phyloP scores from a whole-genome alignment of 495 filamentous ascomycete species.

The Aspergillus haitiensis region DNA sequence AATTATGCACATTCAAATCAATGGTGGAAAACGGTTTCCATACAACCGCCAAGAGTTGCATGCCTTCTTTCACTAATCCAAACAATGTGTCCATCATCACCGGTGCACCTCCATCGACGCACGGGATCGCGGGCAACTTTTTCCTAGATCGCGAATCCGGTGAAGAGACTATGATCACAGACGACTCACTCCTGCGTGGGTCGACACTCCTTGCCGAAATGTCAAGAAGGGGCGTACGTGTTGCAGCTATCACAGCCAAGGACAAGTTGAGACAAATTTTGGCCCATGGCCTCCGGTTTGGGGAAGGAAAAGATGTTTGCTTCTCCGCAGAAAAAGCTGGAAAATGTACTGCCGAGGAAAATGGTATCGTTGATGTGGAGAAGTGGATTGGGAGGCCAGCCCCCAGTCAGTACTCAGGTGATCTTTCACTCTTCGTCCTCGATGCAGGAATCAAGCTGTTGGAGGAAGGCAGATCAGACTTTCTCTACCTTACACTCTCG shows the following conservation, averaged over 20 bases:
- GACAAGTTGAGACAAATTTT: background rate
- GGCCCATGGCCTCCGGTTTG: background rate
- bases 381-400: background rate
- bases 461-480: constrained; percentile 34
- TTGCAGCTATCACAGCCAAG: background rate
- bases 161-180: background rate
- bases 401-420: background rate
- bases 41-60: background rate
- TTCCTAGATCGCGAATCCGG: background rate
- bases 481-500: constrained; percentile 43
- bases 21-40: background rate
- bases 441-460: constrained; percentile 14
- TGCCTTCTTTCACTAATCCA: background rate
- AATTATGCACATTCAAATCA: background rate
- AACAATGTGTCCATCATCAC: constrained; percentile 2
- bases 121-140: constrained; percentile 1
- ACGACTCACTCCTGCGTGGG: background rate
- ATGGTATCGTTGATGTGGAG: background rate
- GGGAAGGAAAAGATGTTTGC: background rate
- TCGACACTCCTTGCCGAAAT: background rate
- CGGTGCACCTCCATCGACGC: background rate
- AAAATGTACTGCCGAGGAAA: background rate
- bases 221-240: background rate
- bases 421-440: background rate
- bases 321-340: constrained; percentile 1